A percentile compares a stretch with the other conserved stretches of the same genome.
Evolutionary conservation across 352 stramenopile species (phyloP).

Genomic region (Achlya hypogyna): DNA sequence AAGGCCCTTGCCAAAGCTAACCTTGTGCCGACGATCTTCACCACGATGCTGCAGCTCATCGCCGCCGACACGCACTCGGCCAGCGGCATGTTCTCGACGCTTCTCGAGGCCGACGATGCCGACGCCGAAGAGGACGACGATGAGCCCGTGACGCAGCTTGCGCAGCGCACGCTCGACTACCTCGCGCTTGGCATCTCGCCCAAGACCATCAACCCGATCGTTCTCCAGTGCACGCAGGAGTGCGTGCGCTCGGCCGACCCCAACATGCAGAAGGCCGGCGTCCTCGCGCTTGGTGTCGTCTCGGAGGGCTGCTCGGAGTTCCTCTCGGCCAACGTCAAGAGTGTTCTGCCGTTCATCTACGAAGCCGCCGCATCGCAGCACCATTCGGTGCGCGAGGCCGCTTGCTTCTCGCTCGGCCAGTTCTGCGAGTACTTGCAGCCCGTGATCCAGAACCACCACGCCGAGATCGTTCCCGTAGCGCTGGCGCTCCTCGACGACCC

Average conservation of each 20-base stretch:
- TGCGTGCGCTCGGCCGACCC: conserved; percentile 87
- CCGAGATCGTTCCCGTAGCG: conserved; percentile 93
- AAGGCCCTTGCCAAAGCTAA: conserved; percentile 84
- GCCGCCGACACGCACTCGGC: conserved; percentile 66
- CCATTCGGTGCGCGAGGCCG: conserved; percentile 92
- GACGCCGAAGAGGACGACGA: conserved; percentile 38
- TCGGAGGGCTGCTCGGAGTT: conserved; percentile 94
- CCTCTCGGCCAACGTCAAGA: conserved; percentile 89
- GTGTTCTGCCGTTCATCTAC: conserved; percentile 91
- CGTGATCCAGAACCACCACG: conserved; percentile 92
- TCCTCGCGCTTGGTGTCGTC: conserved; percentile 94
- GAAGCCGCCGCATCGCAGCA: conserved; percentile 84
- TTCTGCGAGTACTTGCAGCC: conserved; percentile 98
- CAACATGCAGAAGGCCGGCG: conserved; percentile 92
- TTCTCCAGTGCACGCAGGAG: conserved; percentile 72
- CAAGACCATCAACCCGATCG: conserved; percentile 74
- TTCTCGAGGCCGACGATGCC: conserved; percentile 60
- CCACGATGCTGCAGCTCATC: conserved; percentile 77
- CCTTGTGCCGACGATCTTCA: conserved; percentile 77
- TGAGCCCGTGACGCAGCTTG: conserved; percentile 67
- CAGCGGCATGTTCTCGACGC: conserved; percentile 73
- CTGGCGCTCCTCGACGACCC: conserved; percentile 92
- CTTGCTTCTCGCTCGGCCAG: conserved; percentile 97
- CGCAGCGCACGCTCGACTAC: conserved; percentile 79
- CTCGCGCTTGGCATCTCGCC: conserved; percentile 66